phyloP scores from a whole-genome alignment of 768 basidiomycete genomes.

The Kondoa subrosea region DNA sequence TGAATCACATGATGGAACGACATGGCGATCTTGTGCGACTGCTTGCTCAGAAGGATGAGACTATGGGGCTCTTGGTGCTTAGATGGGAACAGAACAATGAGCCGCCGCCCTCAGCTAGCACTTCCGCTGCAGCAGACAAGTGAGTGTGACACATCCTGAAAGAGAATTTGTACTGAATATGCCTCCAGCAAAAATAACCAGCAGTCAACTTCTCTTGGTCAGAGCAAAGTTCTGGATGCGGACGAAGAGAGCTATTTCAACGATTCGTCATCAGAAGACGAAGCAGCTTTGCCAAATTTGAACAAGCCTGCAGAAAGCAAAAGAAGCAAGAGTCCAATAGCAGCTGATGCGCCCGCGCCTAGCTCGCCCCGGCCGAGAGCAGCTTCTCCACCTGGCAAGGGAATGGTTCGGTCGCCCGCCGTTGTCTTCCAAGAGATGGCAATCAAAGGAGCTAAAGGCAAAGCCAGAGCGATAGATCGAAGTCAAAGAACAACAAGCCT shows the following conservation, averaged over 20 bases:
- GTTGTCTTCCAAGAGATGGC: slow-evolving; percentile 33
- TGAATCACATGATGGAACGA: slow-evolving; percentile 7
- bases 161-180: background rate
- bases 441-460: slow-evolving; percentile 31
- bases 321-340: background rate
- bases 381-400: slow-evolving; percentile 1
- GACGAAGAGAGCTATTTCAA: slow-evolving; percentile 94
- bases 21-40: background rate
- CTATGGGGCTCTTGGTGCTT: slow-evolving; percentile 55
- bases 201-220: slow-evolving; percentile 11
- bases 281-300: slow-evolving; percentile 11
- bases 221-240: slow-evolving; percentile 26
- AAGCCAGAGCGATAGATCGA: background rate
- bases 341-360: background rate
- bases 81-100: slow-evolving; percentile 88
- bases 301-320: background rate
- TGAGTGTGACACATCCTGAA: slow-evolving; percentile 30
- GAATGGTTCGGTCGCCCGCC: slow-evolving; percentile 36
- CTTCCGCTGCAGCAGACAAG: slow-evolving; percentile 1
- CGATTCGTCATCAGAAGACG: slow-evolving; percentile 59
- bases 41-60: slow-evolving; percentile 36
- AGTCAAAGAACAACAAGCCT: slow-evolving; percentile 29
- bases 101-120: slow-evolving; percentile 29
- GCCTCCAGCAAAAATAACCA: slow-evolving; percentile 12
- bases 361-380: background rate